Conservation (phyloP, 192 early-diverging fungal genomes). For the Entophlyctis helioformis region DNA sequence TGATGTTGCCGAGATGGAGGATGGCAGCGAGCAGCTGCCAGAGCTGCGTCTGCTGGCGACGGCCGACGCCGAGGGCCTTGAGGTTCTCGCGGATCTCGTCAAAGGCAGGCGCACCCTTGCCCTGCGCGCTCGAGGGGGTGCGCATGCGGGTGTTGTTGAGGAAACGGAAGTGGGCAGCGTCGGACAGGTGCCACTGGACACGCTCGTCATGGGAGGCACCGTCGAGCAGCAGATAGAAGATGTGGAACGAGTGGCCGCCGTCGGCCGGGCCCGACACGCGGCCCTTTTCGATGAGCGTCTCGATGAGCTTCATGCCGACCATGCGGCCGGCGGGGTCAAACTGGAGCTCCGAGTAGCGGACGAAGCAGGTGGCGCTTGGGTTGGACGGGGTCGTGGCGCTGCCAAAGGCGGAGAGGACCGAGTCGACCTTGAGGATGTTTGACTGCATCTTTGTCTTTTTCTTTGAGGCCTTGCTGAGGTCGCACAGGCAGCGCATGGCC, state of each 20-base stretch:
- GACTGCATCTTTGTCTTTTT: conserved; percentile 64
- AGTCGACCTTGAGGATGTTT: conserved; percentile 54
- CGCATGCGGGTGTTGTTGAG: conserved; percentile 17
- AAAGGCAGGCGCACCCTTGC: conserved; percentile 1
- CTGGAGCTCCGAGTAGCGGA: conserved; percentile 75
- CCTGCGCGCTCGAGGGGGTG: background rate
- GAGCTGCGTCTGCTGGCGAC: conserved; percentile 57
- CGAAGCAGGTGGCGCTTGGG: conserved; percentile 53
- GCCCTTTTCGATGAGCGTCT: conserved; percentile 78
- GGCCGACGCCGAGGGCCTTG: conserved; percentile 33
- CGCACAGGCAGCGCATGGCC: conserved; percentile 59
- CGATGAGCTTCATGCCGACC: conserved; percentile 64
- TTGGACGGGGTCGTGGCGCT: conserved; percentile 55
- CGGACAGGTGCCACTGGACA: conserved; percentile 56
- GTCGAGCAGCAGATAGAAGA: conserved; percentile 78
- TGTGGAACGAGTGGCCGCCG: conserved; percentile 82
- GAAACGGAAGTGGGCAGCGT: conserved; percentile 46
- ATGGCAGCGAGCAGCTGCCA: conserved; percentile 79
- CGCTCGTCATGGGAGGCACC: conserved; percentile 69
- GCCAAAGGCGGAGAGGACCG: conserved; percentile 65
- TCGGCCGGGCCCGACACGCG: conserved; percentile 47
- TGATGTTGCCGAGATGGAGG: conserved; percentile 84
- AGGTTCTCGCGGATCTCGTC: conserved; percentile 20
- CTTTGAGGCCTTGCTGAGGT: conserved; percentile 59
- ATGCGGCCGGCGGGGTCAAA: conserved; percentile 74